A percentile compares a stretch with the other conserved stretches of the same genome.
phyloP scores from a whole-genome alignment of 2,329 filamentous ascomycete genomes.

The Fusarium tuaranense region DNA sequence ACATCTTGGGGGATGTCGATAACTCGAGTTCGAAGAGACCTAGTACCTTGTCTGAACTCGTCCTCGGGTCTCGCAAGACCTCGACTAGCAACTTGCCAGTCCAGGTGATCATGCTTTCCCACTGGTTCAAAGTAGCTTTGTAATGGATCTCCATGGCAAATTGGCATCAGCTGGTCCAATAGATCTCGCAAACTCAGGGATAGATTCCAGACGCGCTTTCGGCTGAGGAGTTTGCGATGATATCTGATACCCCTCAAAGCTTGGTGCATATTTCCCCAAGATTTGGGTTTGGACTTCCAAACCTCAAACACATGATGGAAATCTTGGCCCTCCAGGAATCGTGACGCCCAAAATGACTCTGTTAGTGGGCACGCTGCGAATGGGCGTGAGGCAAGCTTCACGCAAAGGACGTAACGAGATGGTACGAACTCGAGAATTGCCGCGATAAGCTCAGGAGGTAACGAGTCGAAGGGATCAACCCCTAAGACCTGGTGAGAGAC shows the following conservation, averaged over 20 bases:
- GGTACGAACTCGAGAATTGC: not conserved
- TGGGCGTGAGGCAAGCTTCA: constrained; percentile 8
- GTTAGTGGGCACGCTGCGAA: constrained; percentile 8
- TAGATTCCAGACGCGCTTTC: constrained; percentile 20
- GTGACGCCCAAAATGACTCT: constrained; percentile 26
- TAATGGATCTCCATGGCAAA: constrained; percentile 7
- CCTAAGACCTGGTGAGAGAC: not conserved
- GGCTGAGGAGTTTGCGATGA: constrained; percentile 3
- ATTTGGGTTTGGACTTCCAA: not conserved
- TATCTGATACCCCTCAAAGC: not conserved
- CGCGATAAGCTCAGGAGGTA: constrained; percentile 15
- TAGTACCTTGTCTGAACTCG: constrained; percentile 3
- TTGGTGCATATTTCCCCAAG: constrained; percentile 10
- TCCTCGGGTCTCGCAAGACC: constrained; percentile 2
- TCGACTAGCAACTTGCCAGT: constrained; percentile 15
- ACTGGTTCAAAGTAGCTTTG: constrained; percentile 8
- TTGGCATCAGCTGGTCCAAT: not conserved
- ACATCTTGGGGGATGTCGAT: not conserved
- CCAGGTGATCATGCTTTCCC: not conserved
- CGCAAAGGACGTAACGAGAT: constrained; percentile 4
- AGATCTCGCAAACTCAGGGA: constrained; percentile 2
- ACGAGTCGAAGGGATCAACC: constrained; percentile 3
- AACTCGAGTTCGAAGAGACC: constrained; percentile 8
- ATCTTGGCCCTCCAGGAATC: constrained; percentile 7
- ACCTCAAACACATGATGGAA: constrained; percentile 13